Evolutionary conservation across 257 asterid genomes (phyloP).

Genomic region (Thymus quinquecostatus): DNA sequence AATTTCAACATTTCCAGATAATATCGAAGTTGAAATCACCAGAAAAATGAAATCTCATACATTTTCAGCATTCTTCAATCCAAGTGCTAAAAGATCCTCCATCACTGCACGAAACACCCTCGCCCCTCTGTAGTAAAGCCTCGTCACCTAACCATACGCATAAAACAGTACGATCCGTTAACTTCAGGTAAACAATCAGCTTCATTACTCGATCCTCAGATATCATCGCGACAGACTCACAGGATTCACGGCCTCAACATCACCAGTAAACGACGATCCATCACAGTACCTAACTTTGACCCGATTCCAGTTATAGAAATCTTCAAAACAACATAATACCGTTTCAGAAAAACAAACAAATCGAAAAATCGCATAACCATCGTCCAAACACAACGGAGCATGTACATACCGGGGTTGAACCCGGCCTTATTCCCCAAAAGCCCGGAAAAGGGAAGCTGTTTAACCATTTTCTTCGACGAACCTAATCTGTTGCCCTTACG

Average conservation of each 20-base stretch:
- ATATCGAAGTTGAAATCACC: background rate
- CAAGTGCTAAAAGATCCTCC: conserved; percentile 46
- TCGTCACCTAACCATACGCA: conserved; percentile 35
- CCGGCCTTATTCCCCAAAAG: conserved; percentile 55
- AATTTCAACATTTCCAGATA: background rate
- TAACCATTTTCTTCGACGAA: conserved; percentile 69
- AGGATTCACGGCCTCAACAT: conserved; percentile 57
- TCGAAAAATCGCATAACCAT: background rate
- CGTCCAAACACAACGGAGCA: no score
- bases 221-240: conserved; percentile 31
- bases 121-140: conserved; percentile 56
- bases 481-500: conserved; percentile 59
- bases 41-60: conserved; percentile 25
- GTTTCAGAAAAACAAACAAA: background rate
- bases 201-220: background rate
- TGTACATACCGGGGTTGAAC: conserved; percentile 68
- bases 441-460: conserved; percentile 65
- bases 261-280: conserved; percentile 63
- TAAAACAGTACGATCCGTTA: background rate
- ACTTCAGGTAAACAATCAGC: background rate
- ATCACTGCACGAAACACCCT: conserved; percentile 53
- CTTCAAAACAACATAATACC: conserved; percentile 23
- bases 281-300: conserved; percentile 58
- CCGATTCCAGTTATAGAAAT: conserved; percentile 64
- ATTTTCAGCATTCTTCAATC: conserved; percentile 51